Evolutionary conservation across 225 moss, liverwort and hornwort genomes (phyloP), one percentile per base, ranked within the genome.

Genomic region (Pseudoscleropodium purum): DNA sequence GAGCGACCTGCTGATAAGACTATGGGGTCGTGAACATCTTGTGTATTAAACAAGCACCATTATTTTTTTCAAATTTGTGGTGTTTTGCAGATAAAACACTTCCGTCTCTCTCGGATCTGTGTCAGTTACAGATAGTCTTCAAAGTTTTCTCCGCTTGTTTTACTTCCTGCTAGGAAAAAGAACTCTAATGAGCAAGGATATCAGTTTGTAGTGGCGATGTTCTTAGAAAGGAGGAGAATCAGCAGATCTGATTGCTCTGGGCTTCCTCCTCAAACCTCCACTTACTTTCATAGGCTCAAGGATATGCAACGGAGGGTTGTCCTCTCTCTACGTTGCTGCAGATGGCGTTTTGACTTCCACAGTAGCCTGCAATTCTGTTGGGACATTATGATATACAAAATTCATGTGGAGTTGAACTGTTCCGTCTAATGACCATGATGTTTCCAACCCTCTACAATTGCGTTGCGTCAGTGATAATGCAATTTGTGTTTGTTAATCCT

Each of bases 31-130:
- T 73, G 77, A 86, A 89, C 84, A 89, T 85, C 78, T 88, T 90
- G 90, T 90, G 86, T 85, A 91, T 65, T 88, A 72, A 65, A 84
- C 73, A 85, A 51, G 74, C 90, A 86, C 89, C 91, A 93, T 88
- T 88, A 57, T 90, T 89, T 73, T 85, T 89, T 81, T 59, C 66
- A 64, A 91, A 85, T 56, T 87, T 89, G 37, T 85, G 91, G 89
- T 87, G 91, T 88, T 91, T 49, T 86, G 86, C 86, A 86, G 75
- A 86, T 89, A 52, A 83, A 89, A 87, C 78, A 86, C 78, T 84
- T 86, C 85, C 59, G 75, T 86, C 59, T 82, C 88, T 86, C 45
- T 86, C 86, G 86, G 83, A 59, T 82, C 81, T 82, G 78, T 91
- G 56, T 79, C 67, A 79, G 25, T 84, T 81, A 49, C 84, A 69